These are phyloP conservation scores for Mercurialis annua DNA, from an alignment of 345 rosid genomes.

Conservation along the genomic window DNA sequence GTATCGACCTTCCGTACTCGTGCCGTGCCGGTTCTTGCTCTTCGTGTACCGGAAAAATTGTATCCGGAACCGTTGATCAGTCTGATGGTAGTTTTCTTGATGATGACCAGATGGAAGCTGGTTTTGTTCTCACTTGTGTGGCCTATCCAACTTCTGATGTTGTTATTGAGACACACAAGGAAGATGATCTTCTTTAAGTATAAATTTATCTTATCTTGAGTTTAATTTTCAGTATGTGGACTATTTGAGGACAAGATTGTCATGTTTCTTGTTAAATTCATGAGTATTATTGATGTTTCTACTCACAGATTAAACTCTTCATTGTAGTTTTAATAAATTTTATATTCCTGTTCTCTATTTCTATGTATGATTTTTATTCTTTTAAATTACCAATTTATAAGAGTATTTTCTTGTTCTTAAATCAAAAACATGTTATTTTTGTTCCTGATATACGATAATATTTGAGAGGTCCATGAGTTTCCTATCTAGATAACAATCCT, in stretches of 20 bases:
- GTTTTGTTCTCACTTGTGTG: slow-evolving; percentile 80
- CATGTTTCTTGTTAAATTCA: not conserved
- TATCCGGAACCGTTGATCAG: slow-evolving; percentile 58
- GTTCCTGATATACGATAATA: not conserved
- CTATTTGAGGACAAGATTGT: not conserved
- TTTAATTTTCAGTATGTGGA: not conserved
- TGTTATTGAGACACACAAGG: slow-evolving; percentile 84
- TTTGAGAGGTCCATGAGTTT: not conserved
- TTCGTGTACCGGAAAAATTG: slow-evolving; percentile 68
- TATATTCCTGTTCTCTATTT: not conserved
- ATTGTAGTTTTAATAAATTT: not conserved
- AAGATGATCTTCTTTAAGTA: slow-evolving; percentile 60
- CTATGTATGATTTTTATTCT: not conserved
- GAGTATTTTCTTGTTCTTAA: too few species aligned
- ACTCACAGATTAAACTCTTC: slow-evolving; percentile 2
- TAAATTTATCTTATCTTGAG: slow-evolving; percentile 2
- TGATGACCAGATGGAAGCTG: slow-evolving; percentile 56
- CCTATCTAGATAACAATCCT: not conserved
- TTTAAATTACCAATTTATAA: too few species aligned
- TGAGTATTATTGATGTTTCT: slow-evolving; percentile 4
- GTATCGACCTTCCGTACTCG: slow-evolving; percentile 83
- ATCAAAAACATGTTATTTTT: too few species aligned
- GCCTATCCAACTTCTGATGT: slow-evolving; percentile 59
- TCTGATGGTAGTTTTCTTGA: slow-evolving; percentile 85
- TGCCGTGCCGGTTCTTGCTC: slow-evolving; percentile 98